Base-by-base conservation (phyloP, 768 basidiomycete species). In the Phylloporus scabripes region DNA sequence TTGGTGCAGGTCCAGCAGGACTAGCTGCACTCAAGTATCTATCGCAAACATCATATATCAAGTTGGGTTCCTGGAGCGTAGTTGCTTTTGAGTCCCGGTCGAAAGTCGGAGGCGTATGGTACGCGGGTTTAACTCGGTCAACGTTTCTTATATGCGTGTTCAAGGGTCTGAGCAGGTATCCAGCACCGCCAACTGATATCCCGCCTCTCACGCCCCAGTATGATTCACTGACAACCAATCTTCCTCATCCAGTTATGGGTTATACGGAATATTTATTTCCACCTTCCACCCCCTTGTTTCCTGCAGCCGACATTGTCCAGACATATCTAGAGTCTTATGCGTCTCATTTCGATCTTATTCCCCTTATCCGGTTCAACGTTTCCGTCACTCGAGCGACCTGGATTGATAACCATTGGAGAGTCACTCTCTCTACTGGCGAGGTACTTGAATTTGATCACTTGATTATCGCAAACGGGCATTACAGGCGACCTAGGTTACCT, bases 51-150 rank as follows among this genome's bases (percentile, higher is more conserved):
- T 70, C 70, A 0, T 75, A 86, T 52, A 77, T 72, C 64, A 76
- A 77, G 61, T 57, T 67, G 18, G 79, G 81, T 0, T 53, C 69
- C n/a, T 92, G 91, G 90, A 66, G 64, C n/a, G 65, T 80, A 2
- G 67, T 72, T 4, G 79, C 74, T 1, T 87, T 81, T 47, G 91
- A 92, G 61, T 70, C 80, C 7, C 71, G 85, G 49, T 69, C 78
- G 15, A 72, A 76, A 23, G 65, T 90, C 7, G 91, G 91, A 2
- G 91, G 91, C 0, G 64, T 92, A 46, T 92, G 91, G 91, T 88
- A 57, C 49, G 77, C 61, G 0, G 15, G 42, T 34, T 34, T 12
- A 31, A 31, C 12, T 12, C 23, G 32, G 7, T 17, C 23, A 11
- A 49, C n/a, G 36, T 42, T 40, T 33, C 37, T 17, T 24, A 11